Conservation (phyloP, 1,139 yeast genomes). For the Blastobotrys persicus region DNA sequence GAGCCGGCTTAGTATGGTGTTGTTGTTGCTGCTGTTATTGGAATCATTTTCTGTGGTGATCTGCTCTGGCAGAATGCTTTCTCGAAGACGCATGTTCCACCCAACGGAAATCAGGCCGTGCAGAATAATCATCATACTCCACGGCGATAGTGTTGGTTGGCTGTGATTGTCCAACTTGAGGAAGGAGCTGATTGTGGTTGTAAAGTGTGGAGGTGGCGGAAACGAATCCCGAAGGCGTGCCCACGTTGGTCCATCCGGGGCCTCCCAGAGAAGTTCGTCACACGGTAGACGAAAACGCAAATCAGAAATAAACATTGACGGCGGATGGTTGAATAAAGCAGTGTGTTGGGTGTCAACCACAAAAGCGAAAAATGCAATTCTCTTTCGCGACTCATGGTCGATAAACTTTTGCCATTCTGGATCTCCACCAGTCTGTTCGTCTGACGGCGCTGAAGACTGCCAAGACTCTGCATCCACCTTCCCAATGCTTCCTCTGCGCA, state of each 20-base stretch:
- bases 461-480: constrained; percentile 20
- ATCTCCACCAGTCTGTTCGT: constrained; percentile 13
- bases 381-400: constrained; percentile 26
- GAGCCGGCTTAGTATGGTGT: not conserved
- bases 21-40: not conserved
- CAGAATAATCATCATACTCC: constrained; percentile 31
- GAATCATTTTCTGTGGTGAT: not conserved
- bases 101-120: constrained; percentile 31
- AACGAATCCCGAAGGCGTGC: constrained; percentile 13
- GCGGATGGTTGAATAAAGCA: constrained; percentile 29
- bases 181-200: constrained; percentile 24
- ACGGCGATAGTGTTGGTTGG: constrained; percentile 26
- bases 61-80: constrained; percentile 23
- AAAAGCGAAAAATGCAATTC: constrained; percentile 30
- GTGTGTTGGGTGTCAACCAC: constrained; percentile 30
- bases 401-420: constrained; percentile 28
- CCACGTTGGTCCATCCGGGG: constrained; percentile 26
- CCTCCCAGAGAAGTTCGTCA: constrained; percentile 31
- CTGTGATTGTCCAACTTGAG: constrained; percentile 23
- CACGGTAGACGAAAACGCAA: constrained; percentile 28
- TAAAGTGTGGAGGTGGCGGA: constrained; percentile 27
- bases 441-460: constrained; percentile 9
- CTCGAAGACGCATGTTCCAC: constrained; percentile 28
- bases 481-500: constrained; percentile 25
- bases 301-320: constrained; percentile 30